These are phyloP conservation scores for Leishmania braziliensis DNA, from an alignment of 208 protist species.

Conservation along the genomic window DNA sequence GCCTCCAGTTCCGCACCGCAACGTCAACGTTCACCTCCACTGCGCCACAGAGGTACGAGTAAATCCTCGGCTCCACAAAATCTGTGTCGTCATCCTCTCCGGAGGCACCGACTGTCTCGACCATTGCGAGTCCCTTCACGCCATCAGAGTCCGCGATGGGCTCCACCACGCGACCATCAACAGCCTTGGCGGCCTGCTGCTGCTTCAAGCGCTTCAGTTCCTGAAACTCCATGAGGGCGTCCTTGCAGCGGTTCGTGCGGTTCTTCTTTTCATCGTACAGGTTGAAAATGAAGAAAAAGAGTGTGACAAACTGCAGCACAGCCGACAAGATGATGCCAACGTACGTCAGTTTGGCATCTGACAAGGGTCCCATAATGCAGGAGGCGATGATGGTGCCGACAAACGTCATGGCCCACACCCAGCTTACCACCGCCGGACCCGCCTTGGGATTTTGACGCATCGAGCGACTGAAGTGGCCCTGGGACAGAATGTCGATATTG, in stretches of 20 bases:
- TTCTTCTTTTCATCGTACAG: slow-evolving; percentile 48
- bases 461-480: slow-evolving; percentile 59
- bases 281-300: slow-evolving; percentile 58
- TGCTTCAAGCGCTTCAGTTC: background rate
- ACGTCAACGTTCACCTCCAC: slow-evolving; percentile 53
- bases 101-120: background rate
- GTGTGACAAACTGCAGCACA: slow-evolving; percentile 31
- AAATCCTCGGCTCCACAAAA: slow-evolving; percentile 18
- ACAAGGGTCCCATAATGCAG: slow-evolving; percentile 44
- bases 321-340: slow-evolving; percentile 36
- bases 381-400: slow-evolving; percentile 43
- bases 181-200: background rate
- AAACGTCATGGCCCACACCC: slow-evolving; percentile 46
- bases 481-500: slow-evolving; percentile 56
- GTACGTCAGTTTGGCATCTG: slow-evolving; percentile 29
- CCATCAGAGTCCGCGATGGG: slow-evolving; percentile 3
- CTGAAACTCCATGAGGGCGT: slow-evolving; percentile 17
- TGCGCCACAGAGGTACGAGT: slow-evolving; percentile 21
- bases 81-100: slow-evolving; percentile 6
- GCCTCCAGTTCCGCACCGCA: slow-evolving; percentile 32
- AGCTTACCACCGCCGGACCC: slow-evolving; percentile 47
- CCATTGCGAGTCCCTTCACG: background rate
- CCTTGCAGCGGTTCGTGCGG: slow-evolving; percentile 33
- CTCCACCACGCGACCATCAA: slow-evolving; percentile 11
- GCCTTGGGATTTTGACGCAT: slow-evolving; percentile 36